Percentiles rank a stretch among this genome's conserved stretches.
phyloP scores from a whole-genome alignment of 208 protist species.

The Trypanosoma congolense region DNA sequence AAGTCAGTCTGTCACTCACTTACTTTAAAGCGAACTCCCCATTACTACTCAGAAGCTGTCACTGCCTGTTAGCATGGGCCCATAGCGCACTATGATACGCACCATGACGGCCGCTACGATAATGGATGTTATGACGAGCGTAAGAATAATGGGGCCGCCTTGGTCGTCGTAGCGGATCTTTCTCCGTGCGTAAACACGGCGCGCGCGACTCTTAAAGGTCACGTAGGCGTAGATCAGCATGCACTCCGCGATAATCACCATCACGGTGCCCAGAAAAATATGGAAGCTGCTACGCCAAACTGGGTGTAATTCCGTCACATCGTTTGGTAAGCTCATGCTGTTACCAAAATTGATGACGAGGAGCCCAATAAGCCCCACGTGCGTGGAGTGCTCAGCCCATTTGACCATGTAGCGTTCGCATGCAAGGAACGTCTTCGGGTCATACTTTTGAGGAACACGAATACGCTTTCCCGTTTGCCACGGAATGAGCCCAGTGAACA shows the following conservation, averaged over 20 bases:
- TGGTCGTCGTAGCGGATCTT: slow-evolving; percentile 85
- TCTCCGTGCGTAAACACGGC: slow-evolving; percentile 74
- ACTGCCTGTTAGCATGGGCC: slow-evolving; percentile 76
- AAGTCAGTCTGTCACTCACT: no score
- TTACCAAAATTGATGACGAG: slow-evolving; percentile 71
- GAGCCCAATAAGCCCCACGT: slow-evolving; percentile 69
- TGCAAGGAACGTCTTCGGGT: slow-evolving; percentile 85
- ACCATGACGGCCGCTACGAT: slow-evolving; percentile 41
- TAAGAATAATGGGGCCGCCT: slow-evolving; percentile 54
- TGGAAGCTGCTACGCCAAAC: slow-evolving; percentile 73
- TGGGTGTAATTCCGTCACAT: slow-evolving; percentile 31
- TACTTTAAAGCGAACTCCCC: no score
- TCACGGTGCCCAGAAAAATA: slow-evolving; percentile 44
- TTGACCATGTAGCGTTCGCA: slow-evolving; percentile 89
- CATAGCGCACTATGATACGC: slow-evolving; percentile 70
- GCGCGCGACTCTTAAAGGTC: slow-evolving; percentile 61
- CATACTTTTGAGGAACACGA: slow-evolving; percentile 87
- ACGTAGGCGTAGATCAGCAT: slow-evolving; percentile 71
- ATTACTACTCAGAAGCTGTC: slow-evolving; percentile 69
- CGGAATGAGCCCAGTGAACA: slow-evolving; percentile 71
- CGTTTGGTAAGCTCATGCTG: slow-evolving; percentile 53
- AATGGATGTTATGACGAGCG: slow-evolving; percentile 44
- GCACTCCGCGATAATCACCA: slow-evolving; percentile 50
- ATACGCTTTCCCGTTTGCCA: slow-evolving; percentile 89
- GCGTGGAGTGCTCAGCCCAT: slow-evolving; percentile 67